Evolutionary conservation across 2,329 filamentous ascomycete species (phyloP).

Genomic region (Dactylellina cionopaga): DNA sequence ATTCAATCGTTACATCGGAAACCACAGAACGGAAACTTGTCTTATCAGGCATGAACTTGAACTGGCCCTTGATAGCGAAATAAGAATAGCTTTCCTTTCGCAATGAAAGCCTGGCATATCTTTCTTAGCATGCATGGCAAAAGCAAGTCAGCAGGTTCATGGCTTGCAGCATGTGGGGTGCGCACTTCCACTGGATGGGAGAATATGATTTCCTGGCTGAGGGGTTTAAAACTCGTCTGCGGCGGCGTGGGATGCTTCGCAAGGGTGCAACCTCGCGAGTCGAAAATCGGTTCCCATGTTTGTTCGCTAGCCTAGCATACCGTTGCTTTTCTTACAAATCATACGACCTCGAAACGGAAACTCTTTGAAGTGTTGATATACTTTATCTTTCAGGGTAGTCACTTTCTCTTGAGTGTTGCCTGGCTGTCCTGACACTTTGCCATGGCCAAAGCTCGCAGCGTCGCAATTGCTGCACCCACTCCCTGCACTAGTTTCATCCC

Average conservation of each 20-base stretch:
- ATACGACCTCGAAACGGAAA: constrained; percentile 3
- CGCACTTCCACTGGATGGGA: constrained; percentile 6
- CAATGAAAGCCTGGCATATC: constrained; percentile 14
- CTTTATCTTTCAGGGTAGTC: background rate
- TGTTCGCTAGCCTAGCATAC: background rate
- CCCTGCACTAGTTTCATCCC: constrained; percentile 12
- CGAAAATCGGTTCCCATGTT: background rate
- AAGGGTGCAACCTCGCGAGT: constrained; percentile 24
- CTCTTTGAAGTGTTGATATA: background rate
- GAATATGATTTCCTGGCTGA: constrained; percentile 31
- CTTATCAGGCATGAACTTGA: constrained; percentile 17
- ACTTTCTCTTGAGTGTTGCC: background rate
- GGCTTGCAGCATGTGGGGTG: constrained; percentile 38
- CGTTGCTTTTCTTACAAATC: background rate
- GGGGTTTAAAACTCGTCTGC: constrained; percentile 3
- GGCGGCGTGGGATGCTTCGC: constrained; percentile 37
- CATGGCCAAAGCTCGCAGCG: background rate
- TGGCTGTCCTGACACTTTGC: background rate
- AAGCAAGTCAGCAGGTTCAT: constrained; percentile 40
- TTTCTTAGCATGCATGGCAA: constrained; percentile 5
- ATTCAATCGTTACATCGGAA: background rate
- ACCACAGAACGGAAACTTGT: constrained; percentile 23
- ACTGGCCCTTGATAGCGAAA: constrained; percentile 17
- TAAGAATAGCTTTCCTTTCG: background rate
- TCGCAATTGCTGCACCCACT: constrained; percentile 22